Evolutionary conservation across 2,329 filamentous ascomycete genomes (phyloP).

Genomic region (Colletotrichum sp.): DNA sequence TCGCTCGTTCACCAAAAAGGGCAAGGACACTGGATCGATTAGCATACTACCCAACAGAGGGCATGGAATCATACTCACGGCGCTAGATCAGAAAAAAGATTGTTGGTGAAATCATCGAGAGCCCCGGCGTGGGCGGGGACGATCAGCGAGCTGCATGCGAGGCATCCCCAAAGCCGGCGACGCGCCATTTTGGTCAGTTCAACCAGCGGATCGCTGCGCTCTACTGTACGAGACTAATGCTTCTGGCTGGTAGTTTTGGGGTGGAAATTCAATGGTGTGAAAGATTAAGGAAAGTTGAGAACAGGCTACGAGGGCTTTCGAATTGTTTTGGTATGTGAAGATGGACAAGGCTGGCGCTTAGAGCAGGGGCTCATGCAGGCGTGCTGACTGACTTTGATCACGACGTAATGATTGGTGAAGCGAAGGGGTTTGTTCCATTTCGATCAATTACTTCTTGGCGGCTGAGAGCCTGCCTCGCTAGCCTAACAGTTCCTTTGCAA

Average conservation of each 20-base stretch:
- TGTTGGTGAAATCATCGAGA: neutral
- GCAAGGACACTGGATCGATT: constrained; percentile 27
- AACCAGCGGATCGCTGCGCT: neutral
- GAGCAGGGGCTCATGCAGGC: neutral
- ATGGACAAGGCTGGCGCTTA: neutral
- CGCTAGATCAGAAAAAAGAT: neutral
- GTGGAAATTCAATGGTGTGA: too few relatives aligned
- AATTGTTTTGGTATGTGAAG: neutral
- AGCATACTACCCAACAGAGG: neutral
- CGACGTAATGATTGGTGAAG: neutral
- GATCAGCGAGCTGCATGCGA: neutral
- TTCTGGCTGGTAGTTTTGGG: too few relatives aligned
- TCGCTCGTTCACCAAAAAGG: constrained; percentile 42
- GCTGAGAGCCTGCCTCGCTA: neutral
- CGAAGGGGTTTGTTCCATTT: neutral
- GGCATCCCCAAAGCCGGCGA: neutral
- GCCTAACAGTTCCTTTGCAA: neutral
- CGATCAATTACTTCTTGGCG: neutral
- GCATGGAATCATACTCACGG: neutral
- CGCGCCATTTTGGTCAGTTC: neutral
- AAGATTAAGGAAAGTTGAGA: too few relatives aligned
- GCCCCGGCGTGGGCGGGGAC: neutral
- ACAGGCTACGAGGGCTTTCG: too few relatives aligned
- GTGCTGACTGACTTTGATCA: neutral
- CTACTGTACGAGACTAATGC: neutral